A percentile compares a stretch with the other conserved stretches of the same genome.
phyloP scores from a whole-genome alignment of 768 basidiomycete genomes.

The Lactifluus rugatus region DNA sequence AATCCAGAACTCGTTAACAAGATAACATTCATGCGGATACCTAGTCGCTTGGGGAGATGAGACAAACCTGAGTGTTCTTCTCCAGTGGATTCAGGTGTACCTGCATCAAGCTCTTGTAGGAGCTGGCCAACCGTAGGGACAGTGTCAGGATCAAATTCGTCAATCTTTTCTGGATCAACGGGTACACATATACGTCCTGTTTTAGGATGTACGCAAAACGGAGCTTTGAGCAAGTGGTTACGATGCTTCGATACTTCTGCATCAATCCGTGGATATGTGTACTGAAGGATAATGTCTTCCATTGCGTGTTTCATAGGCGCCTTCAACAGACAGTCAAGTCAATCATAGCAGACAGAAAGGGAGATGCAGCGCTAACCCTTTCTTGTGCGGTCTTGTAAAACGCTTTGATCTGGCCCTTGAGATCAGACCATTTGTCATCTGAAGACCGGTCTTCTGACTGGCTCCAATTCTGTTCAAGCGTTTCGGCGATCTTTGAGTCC shows the following conservation, averaged over 20 bases:
- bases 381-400: constrained; percentile 25
- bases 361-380: constrained; percentile 27
- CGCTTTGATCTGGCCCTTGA: constrained; percentile 35
- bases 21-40: too few relatives aligned
- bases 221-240: constrained; percentile 95
- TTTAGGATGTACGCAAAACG: constrained; percentile 94
- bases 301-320: constrained; percentile 38
- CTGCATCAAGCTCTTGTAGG: constrained; percentile 63
- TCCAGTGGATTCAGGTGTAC: constrained; percentile 15
- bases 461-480: constrained; percentile 52
- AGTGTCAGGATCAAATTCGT: constrained; percentile 70
- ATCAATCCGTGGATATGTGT: constrained; percentile 94
- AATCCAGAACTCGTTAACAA: not conserved
- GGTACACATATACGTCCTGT: constrained; percentile 96
- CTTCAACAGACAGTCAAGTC: constrained; percentile 21
- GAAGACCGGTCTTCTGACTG: constrained; percentile 45
- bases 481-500: constrained; percentile 39
- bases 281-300: constrained; percentile 86
- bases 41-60: not conserved
- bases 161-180: constrained; percentile 63
- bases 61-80: constrained; percentile 16
- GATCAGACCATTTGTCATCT: constrained; percentile 62
- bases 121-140: constrained; percentile 86
- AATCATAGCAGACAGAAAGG: not conserved
- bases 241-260: constrained; percentile 95